Conservation (phyloP, 108 stramenopile genomes). For the Cyclostephanos tholiformis region DNA sequence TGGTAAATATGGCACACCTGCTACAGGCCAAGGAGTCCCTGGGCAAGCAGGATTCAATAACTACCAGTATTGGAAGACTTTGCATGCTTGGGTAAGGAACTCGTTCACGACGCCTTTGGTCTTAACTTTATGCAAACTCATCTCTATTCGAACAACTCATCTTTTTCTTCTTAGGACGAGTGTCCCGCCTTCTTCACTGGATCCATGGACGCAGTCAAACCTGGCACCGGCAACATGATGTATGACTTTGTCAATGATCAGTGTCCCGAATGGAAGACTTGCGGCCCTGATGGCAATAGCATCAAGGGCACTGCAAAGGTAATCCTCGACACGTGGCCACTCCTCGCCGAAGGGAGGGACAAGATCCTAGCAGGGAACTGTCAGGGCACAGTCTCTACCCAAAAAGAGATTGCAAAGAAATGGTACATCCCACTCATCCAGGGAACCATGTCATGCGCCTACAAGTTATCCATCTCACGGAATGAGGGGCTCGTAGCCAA, state of each 20-base stretch:
- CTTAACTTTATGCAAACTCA: too few relatives aligned
- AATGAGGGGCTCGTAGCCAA: neutral
- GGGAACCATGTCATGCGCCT: neutral
- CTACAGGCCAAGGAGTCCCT: neutral
- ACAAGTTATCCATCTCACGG: neutral
- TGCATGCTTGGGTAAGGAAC: conserved; percentile 2
- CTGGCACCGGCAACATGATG: neutral
- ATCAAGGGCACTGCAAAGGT: neutral
- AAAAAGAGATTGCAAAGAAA: too few relatives aligned
- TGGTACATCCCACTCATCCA: conserved; percentile 1
- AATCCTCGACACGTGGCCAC: neutral
- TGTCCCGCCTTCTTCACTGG: neutral
- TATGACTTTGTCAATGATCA: neutral
- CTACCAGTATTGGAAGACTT: neutral
- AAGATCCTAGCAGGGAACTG: neutral
- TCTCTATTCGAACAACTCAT: too few relatives aligned
- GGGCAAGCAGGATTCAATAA: neutral
- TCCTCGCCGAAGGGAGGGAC: neutral
- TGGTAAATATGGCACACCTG: too few relatives aligned
- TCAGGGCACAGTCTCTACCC: neutral
- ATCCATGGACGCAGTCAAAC: neutral
- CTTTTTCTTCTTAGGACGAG: too few relatives aligned
- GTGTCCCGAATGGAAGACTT: neutral
- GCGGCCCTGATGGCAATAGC: neutral
- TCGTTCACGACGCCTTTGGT: too few relatives aligned